Conservation (phyloP, 2,329 filamentous ascomycete genomes). For the Alternaria dauci region DNA sequence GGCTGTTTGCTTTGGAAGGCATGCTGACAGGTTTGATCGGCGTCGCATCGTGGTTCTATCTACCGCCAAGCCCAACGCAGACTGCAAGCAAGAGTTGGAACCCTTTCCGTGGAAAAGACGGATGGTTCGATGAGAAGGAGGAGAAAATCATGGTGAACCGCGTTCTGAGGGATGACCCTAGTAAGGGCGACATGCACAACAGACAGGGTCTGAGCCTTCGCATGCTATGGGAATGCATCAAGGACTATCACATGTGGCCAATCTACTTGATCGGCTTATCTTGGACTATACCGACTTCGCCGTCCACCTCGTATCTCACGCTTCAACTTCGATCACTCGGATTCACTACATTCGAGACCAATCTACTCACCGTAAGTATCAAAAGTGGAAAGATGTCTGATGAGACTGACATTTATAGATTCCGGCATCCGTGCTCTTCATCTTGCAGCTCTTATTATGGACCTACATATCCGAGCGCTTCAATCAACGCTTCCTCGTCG, state of each 20-base stretch:
- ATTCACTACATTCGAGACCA: constrained; percentile 51
- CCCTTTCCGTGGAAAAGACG: constrained; percentile 65
- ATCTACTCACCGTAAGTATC: constrained; percentile 45
- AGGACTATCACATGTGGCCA: constrained; percentile 65
- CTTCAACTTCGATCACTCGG: constrained; percentile 47
- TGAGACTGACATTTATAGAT: constrained; percentile 32
- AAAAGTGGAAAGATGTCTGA: background rate
- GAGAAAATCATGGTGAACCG: constrained; percentile 74
- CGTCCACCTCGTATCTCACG: constrained; percentile 47
- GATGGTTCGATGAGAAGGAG: constrained; percentile 73
- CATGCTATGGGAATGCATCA: constrained; percentile 60
- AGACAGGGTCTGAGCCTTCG: constrained; percentile 60
- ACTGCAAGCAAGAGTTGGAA: constrained; percentile 61
- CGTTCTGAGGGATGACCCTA: constrained; percentile 64
- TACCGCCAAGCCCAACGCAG: constrained; percentile 65
- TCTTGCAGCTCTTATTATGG: constrained; percentile 59
- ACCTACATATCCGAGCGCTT: constrained; percentile 61
- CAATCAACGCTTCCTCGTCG: constrained; percentile 62
- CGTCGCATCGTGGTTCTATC: constrained; percentile 48
- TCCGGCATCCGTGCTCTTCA: constrained; percentile 58
- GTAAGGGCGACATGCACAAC: constrained; percentile 70
- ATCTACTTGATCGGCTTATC: constrained; percentile 49
- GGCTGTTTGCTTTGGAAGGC: constrained; percentile 60
- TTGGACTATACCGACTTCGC: constrained; percentile 47
- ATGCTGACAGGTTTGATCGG: constrained; percentile 50